Conservation (phyloP, 805 yeast species). For the Saccharomycopsis sp. region DNA sequence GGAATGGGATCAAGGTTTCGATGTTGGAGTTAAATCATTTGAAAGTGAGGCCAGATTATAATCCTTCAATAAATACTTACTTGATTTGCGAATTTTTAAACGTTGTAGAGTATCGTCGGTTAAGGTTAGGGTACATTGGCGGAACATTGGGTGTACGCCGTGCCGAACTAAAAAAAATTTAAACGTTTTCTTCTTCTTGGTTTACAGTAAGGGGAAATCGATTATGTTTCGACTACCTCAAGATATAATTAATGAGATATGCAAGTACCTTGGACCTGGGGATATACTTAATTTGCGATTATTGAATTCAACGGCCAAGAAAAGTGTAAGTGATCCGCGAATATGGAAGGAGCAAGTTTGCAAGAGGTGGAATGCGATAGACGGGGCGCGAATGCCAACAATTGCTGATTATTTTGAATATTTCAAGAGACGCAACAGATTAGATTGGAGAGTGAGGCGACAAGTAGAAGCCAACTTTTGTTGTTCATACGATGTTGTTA, state of each 20-base stretch:
- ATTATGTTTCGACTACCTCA: slow-evolving; percentile 2
- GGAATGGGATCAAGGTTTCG: slow-evolving; percentile 90
- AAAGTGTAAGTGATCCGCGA: not conserved
- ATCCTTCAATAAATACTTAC: not conserved
- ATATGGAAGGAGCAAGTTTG: not conserved
- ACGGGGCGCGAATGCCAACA: not conserved
- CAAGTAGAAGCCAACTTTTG: too few relatives aligned
- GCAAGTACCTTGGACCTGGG: not conserved
- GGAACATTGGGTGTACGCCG: not conserved
- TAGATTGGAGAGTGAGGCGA: too few relatives aligned
- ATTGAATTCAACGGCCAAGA: not conserved
- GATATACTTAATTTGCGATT: not conserved
- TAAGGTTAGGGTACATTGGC: not conserved
- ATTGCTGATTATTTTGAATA: not conserved
- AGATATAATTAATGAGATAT: not conserved
- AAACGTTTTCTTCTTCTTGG: too few relatives aligned
- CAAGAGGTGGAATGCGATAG: not conserved
- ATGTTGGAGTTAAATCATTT: slow-evolving; percentile 49
- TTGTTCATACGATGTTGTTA: too few relatives aligned
- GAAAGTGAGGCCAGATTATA: slow-evolving; percentile 11
- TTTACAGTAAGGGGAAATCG: too few relatives aligned
- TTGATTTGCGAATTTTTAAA: too few relatives aligned
- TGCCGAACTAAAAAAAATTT: not conserved
- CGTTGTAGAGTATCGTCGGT: not conserved
- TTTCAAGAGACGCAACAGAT: not conserved